Evolutionary conservation across 2,329 filamentous ascomycete genomes (phyloP).

Genomic region (Botrytis cinerea): DNA sequence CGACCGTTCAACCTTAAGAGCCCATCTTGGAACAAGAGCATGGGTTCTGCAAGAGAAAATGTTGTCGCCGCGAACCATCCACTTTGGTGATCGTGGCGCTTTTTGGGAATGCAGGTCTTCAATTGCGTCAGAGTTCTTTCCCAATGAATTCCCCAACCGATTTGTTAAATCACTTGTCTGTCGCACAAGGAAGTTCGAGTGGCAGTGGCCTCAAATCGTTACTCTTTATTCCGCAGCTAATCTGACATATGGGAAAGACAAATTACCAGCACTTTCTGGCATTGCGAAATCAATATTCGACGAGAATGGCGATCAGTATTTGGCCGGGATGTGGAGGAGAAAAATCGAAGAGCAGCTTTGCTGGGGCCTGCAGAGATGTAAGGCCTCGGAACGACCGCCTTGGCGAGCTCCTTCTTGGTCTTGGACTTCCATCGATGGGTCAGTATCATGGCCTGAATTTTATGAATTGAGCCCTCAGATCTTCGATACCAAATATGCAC

Average conservation of each 20-base stretch:
- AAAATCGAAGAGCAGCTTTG: constrained; percentile 27
- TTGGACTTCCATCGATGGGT: constrained; percentile 26
- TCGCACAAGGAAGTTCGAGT: neutral
- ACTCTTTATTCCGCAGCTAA: constrained; percentile 32
- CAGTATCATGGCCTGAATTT: fast-evolving
- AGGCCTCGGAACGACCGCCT: constrained; percentile 6
- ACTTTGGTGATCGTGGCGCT: constrained; percentile 22
- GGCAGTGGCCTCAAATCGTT: constrained; percentile 20
- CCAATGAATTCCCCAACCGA: constrained; percentile 11
- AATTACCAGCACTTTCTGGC: constrained; percentile 31
- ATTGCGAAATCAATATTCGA: constrained; percentile 29
- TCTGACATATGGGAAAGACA: constrained; percentile 35
- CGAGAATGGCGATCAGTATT: constrained; percentile 3
- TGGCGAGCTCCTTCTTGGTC: constrained; percentile 30
- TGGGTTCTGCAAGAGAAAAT: constrained; percentile 2
- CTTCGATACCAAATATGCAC: neutral
- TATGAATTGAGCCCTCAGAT: too few relatives aligned
- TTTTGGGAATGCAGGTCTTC: constrained; percentile 27
- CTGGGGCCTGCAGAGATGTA: neutral
- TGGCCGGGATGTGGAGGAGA: constrained; percentile 31
- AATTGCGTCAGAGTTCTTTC: constrained; percentile 26
- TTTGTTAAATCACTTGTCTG: constrained; percentile 1
- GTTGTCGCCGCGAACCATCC: constrained; percentile 21
- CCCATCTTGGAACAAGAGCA: neutral
- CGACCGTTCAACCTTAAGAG: fast-evolving